Percentiles rank a stretch among this genome's conserved stretches.
These are phyloP conservation scores for Exophiala phaeomuriformis DNA, from an alignment of 2,329 filamentous ascomycete genomes.

Conservation along the genomic window DNA sequence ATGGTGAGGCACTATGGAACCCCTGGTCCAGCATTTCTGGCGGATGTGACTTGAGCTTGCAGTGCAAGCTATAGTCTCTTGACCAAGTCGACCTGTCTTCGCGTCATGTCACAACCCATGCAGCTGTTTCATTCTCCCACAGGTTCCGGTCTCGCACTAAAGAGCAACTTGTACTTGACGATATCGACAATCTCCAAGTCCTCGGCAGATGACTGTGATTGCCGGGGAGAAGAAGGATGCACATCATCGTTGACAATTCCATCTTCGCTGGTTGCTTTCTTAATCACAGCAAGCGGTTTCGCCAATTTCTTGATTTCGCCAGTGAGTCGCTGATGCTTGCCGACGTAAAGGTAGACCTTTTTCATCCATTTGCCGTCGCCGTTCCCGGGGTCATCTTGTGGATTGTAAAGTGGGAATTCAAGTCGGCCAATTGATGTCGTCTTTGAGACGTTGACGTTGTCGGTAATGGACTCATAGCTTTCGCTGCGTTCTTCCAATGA, in stretches of 20 bases:
- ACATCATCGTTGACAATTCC: constrained; percentile 16
- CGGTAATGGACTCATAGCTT: too few relatives aligned
- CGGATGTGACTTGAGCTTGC: constrained; percentile 10
- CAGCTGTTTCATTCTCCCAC: constrained; percentile 48
- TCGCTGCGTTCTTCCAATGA: constrained; percentile 16
- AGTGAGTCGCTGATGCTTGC: constrained; percentile 76
- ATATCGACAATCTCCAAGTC: constrained; percentile 80
- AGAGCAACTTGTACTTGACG: constrained; percentile 78
- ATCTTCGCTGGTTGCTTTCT: constrained; percentile 41
- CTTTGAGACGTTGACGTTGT: constrained; percentile 16
- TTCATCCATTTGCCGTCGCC: constrained; percentile 76
- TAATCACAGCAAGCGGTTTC: constrained; percentile 71
- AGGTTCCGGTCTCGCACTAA: constrained; percentile 77
- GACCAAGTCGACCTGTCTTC: constrained; percentile 28
- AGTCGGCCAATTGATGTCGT: constrained; percentile 61
- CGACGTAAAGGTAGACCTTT: constrained; percentile 78
- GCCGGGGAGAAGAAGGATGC: constrained; percentile 23
- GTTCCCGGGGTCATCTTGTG: constrained; percentile 36
- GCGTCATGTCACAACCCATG: constrained; percentile 39
- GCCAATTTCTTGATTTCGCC: constrained; percentile 85
- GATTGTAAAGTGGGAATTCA: constrained; percentile 65
- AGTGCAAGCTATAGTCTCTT: constrained; percentile 37
- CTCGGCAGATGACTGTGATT: constrained; percentile 30
- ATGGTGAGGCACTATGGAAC: too few relatives aligned
- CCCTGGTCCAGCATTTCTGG: too few relatives aligned